A percentile compares a stretch with the other conserved stretches of the same genome.
Conservation (phyloP, 2,329 filamentous ascomycete genomes). For the Trichoderma oligosporum region DNA sequence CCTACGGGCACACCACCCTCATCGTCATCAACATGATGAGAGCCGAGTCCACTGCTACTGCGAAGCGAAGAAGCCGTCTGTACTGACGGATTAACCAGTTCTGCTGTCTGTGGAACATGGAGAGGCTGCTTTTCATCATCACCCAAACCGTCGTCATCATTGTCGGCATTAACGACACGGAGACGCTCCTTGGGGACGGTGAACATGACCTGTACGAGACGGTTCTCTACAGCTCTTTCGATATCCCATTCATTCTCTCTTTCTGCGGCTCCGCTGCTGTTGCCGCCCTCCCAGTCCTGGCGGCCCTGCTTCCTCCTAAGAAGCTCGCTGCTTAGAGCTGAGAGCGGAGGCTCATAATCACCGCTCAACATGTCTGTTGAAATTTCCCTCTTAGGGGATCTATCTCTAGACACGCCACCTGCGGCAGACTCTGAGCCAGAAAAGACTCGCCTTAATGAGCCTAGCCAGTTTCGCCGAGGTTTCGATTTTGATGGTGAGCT, state of each 20-base stretch:
- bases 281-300: conserved; percentile 48
- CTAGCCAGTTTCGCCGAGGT: conserved; percentile 60
- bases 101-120: conserved; percentile 33
- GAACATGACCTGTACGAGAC: conserved; percentile 82
- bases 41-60: conserved; percentile 6
- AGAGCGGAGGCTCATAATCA: conserved; percentile 45
- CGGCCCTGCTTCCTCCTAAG: conserved; percentile 54
- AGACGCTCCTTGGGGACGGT: conserved; percentile 84
- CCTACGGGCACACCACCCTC: conserved; percentile 13
- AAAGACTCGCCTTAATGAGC: conserved; percentile 63
- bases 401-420: conserved; percentile 28
- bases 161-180: conserved; percentile 81
- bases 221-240: conserved; percentile 65
- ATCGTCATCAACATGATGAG: conserved; percentile 9
- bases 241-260: conserved; percentile 70
- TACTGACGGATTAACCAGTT: conserved; percentile 39
- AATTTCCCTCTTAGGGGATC: conserved; percentile 29
- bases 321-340: conserved; percentile 46
- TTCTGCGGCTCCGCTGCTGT: conserved; percentile 29
- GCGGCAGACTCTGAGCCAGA: conserved; percentile 40
- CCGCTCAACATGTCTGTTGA: conserved; percentile 34
- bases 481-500: conserved; percentile 57
- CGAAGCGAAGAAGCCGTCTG: conserved; percentile 1
- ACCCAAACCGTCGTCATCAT: conserved; percentile 30
- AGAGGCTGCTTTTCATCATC: conserved; percentile 29